Base-by-base conservation (phyloP, 306 rosid genomes). In the Medicago arabica region DNA sequence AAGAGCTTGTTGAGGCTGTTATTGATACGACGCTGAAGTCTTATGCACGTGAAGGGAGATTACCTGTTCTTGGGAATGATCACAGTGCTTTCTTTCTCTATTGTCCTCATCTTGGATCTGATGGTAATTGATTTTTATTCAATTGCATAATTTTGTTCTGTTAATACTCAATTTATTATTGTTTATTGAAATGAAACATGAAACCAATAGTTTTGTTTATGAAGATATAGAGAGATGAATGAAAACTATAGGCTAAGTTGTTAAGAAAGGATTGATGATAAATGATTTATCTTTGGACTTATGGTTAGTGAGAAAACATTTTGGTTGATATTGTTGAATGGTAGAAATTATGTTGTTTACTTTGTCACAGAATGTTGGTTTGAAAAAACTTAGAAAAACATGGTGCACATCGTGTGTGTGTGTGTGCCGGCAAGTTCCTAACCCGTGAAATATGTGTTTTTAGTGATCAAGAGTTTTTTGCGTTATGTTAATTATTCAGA, bases 11-110 rank as follows among this genome's bases (percentile, higher is more conserved):
- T 2, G 88, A 89, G 2, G 85, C 90, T 11, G 96, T 95, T 4
- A 92, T 90, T 6, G 96, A 92, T 46, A 95, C 93, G 41, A 88
- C 96, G 1, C 78, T 95, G 16, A 95, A 90, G 80, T 85, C 87
- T 3, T 95, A 95, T 25, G 97, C 98, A 0, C 98, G 98, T 8
- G 98, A 95, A 82, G 97, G 96, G 5, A 89, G 98, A 3, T 87
- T 95, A 12, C 98, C 98, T 1, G 59, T 89, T 43, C 85, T 95
- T 0, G 94, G 97, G 1, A 82, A 88, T 9, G 84, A 90, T 77
- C 82, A 78, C 79, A 69, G 53, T 9, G 91, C 76, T 4, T 95
- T 95, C 79, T 76, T 68, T 28, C 97, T 95, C 19, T 95, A 92
- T 47, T 89, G 89, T 72, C 96, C 98, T 0, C 81, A 44, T 54